These are phyloP conservation scores for Hypoxylon rubiginosum DNA, from an alignment of 2,329 filamentous ascomycete species.

Conservation along the genomic window DNA sequence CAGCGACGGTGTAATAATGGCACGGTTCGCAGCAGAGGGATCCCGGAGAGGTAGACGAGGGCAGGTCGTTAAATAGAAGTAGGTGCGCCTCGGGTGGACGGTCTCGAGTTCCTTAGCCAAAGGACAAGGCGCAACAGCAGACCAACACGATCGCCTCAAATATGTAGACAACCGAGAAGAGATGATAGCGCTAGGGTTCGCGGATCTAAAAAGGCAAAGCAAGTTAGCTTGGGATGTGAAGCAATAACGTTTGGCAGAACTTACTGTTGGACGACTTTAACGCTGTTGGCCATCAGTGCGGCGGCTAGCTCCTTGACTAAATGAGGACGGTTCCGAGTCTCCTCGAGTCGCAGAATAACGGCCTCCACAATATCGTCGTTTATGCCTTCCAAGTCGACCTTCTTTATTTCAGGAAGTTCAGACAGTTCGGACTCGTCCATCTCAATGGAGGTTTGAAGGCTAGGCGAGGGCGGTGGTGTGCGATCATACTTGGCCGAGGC, in stretches of 20 bases:
- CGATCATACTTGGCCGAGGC: conserved; percentile 69
- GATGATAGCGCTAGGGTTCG: conserved; percentile 94
- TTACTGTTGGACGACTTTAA: conserved; percentile 92
- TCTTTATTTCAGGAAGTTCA: conserved; percentile 53
- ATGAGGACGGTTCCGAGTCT: conserved; percentile 91
- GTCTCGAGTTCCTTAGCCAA: conserved; percentile 93
- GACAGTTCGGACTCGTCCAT: conserved; percentile 55
- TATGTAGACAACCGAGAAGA: conserved; percentile 92
- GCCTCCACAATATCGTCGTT: conserved; percentile 96
- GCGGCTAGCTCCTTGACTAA: conserved; percentile 93
- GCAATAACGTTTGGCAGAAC: conserved; percentile 55
- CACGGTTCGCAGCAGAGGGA: conserved; percentile 62
- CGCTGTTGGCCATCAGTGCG: conserved; percentile 76
- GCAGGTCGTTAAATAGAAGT: conserved; percentile 94
- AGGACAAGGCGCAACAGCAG: conserved; percentile 82
- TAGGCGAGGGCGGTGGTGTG: conserved; percentile 85
- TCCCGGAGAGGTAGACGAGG: conserved; percentile 86
- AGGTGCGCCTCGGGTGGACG: conserved; percentile 92
- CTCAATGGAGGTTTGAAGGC: conserved; percentile 59
- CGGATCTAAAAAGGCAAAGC: conserved; percentile 74
- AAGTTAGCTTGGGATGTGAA: conserved; percentile 31
- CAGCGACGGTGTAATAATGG: conserved; percentile 85
- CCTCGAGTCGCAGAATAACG: conserved; percentile 88
- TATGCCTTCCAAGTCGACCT: conserved; percentile 84
- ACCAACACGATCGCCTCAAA: conserved; percentile 88